Evolutionary conservation across 2,329 filamentous ascomycete species (phyloP).

Genomic region (Shiraia bambusicola): DNA sequence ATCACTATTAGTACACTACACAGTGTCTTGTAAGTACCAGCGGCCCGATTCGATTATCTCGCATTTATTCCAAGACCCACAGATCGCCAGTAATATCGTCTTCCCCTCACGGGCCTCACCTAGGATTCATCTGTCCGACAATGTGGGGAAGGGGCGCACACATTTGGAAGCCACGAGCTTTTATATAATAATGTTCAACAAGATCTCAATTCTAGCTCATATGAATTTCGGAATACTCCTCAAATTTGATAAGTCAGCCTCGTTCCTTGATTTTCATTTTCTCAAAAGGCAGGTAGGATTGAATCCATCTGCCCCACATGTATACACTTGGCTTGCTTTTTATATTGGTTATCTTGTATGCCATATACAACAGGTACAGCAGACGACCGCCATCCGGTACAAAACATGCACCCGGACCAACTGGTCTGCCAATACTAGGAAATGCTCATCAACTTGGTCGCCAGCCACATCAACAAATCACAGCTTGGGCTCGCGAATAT

Average conservation of each 20-base stretch:
- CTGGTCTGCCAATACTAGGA: constrained; percentile 30
- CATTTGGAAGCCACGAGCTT: constrained; percentile 2
- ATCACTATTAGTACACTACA: too few species aligned
- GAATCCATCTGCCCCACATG: constrained; percentile 17
- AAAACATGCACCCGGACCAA: constrained; percentile 25
- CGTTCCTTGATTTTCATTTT: not conserved
- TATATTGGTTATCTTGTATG: constrained; percentile 10
- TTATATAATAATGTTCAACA: not conserved
- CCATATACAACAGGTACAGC: constrained; percentile 13
- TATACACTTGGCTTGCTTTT: constrained; percentile 17
- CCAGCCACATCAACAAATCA: constrained; percentile 35
- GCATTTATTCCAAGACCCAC: not conserved
- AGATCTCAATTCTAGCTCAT: constrained; percentile 1
- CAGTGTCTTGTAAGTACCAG: too few species aligned
- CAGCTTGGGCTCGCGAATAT: constrained; percentile 45
- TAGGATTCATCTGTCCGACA: constrained; percentile 6
- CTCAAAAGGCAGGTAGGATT: not conserved
- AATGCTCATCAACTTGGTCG: constrained; percentile 33
- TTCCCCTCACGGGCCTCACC: constrained; percentile 14
- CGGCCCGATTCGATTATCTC: not conserved
- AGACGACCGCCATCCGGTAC: constrained; percentile 19
- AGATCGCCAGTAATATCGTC: not conserved
- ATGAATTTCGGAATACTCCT: not conserved
- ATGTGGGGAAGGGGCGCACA: constrained; percentile 16
- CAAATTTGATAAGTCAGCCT: not conserved